These are phyloP conservation scores for Adansonia rubrostipa DNA, from an alignment of 441 rosid species.

Conservation along the genomic window DNA sequence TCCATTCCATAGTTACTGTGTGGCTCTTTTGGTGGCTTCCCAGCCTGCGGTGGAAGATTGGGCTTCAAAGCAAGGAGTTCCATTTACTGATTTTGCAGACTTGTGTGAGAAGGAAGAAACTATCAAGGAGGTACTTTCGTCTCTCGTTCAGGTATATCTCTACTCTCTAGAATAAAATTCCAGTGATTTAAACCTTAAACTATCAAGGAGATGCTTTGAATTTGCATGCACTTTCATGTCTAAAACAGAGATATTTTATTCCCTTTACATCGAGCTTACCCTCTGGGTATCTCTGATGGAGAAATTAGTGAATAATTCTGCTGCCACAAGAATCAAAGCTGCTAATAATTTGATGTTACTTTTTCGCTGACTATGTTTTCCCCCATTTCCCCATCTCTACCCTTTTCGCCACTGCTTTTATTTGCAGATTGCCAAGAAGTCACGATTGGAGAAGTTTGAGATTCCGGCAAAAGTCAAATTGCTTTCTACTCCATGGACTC, in stretches of 20 bases:
- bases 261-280: background rate
- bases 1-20: slow-evolving; percentile 84
- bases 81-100: slow-evolving; percentile 49
- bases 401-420: background rate
- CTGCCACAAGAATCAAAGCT: background rate
- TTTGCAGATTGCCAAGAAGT: slow-evolving; percentile 71
- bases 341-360: background rate
- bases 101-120: slow-evolving; percentile 67
- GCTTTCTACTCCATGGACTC: slow-evolving; percentile 86
- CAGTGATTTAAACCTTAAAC: background rate
- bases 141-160: slow-evolving; percentile 69
- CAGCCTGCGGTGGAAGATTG: slow-evolving; percentile 70
- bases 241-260: background rate
- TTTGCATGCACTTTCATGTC: background rate
- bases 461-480: slow-evolving; percentile 84
- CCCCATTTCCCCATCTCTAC: background rate
- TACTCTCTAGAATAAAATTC: slow-evolving; percentile 5
- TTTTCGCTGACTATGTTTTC: background rate
- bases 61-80: slow-evolving; percentile 76
- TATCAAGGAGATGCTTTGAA: background rate
- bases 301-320: background rate
- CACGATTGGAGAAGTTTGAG: slow-evolving; percentile 79
- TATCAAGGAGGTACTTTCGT: slow-evolving; percentile 70
- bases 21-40: slow-evolving; percentile 81
- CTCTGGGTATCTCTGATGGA: background rate